These are phyloP conservation scores for Chlamydomonas sp. DNA, from an alignment of 139 green algal species.

Conservation along the genomic window DNA sequence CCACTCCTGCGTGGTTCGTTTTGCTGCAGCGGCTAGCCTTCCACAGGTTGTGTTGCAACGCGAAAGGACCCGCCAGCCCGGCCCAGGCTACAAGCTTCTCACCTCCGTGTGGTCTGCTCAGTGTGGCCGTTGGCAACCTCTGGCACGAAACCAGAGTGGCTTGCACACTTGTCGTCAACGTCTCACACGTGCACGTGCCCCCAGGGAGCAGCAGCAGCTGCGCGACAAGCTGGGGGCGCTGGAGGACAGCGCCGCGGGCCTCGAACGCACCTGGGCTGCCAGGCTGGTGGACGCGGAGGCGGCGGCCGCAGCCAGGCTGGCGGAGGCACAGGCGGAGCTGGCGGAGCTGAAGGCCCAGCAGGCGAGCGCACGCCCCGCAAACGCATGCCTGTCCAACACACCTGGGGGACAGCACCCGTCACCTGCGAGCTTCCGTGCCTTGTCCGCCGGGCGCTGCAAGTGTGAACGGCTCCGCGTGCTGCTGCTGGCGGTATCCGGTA, in stretches of 20 bases:
- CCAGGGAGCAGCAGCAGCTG: slow-evolving; percentile 18
- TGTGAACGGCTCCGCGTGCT: no score
- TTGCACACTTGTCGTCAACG: no score
- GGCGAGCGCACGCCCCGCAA: neutral
- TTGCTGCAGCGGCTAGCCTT: neutral
- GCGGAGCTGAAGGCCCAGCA: neutral
- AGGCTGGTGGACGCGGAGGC: slow-evolving; percentile 1
- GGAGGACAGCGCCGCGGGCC: neutral
- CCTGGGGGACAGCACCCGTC: no score
- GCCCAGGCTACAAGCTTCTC: neutral
- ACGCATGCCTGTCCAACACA: neutral
- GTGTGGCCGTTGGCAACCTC: no score
- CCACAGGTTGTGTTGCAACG: neutral
- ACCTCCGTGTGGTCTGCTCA: no score
- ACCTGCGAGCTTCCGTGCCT: no score
- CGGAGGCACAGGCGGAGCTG: neutral
- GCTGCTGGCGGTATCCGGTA: no score
- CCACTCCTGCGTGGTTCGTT: neutral
- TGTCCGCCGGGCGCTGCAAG: no score
- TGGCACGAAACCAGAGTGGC: no score
- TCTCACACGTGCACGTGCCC: neutral
- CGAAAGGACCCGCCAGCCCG: neutral
- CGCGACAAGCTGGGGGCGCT: slow-evolving; percentile 18
- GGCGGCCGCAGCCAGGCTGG: neutral
- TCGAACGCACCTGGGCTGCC: slow-evolving; percentile 2